Evolutionary conservation across 1,284 basidiomycete genomes (phyloP), one percentile per base, ranked within the genome.

Genomic region (Ceratobasidium theobromae): DNA sequence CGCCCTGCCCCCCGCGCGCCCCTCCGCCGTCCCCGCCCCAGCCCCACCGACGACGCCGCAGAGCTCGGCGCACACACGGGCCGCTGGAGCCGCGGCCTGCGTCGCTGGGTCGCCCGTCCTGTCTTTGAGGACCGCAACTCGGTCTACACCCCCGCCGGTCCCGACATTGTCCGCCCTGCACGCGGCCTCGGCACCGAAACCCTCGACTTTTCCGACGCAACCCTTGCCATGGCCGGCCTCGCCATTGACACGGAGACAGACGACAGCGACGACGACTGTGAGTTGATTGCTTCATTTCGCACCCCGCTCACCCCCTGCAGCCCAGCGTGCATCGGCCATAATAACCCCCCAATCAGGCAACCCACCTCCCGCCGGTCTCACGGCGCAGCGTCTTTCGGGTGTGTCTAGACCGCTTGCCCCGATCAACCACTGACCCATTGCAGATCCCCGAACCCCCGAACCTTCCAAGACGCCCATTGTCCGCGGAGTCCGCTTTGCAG

Each of bases 101-200:
- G 79, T 60, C 80, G 76, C 23, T 92, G 90, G 90, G 80, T 84
- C 68, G 76, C 78, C 33, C 84, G 89, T 4, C 85, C 87, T 18
- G 87, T 86, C 72, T 91, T 89, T 73, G 89, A 92, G 73, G 87
- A 91, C 66, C 80, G 88, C 25, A 77, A 81, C 70, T 75, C 77
- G 23, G 77, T 87, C 2, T 88, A 84, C 78, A 73, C 30, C 18
- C 64, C 58, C 35, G 41, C 41, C 14, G 40, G n/a, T 28, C 28
- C 28, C 40, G 54, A 57, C 41, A 46, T 45, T 11, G 54, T 57
- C 8, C 54, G 54, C n/a, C 41, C 54, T 1, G 54, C 54, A 32
- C 54, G 54, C 2, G 54, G 41, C 18, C 41, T 57, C 38, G 54
- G 54, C 14, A 57, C 54, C 41, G 54, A 57, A 46, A 57, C 40